Percentiles rank a stretch among this genome's conserved stretches.
Conservation (phyloP, 2,329 filamentous ascomycete genomes). For the Bimuria novae-zelandiae region DNA sequence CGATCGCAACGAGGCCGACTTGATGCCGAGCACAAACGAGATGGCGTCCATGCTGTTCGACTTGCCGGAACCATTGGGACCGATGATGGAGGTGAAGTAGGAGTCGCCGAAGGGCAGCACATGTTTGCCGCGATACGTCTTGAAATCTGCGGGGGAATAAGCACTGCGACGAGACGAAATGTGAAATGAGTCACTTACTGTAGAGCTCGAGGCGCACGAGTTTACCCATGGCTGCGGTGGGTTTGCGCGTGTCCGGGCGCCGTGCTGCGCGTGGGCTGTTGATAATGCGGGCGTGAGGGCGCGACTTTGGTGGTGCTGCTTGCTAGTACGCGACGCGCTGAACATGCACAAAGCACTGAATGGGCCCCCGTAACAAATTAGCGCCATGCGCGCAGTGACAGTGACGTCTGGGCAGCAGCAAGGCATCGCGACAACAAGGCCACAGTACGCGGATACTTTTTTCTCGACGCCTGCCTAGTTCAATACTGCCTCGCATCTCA, state of each 20-base stretch:
- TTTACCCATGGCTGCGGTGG: constrained; percentile 74
- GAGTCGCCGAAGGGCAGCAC: constrained; percentile 93
- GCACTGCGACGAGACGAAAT: constrained; percentile 5
- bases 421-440: neutral
- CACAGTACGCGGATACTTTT: neutral
- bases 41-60: constrained; percentile 99
- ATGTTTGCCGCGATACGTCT: constrained; percentile 98
- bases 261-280: neutral
- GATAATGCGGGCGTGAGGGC: too few relatives aligned
- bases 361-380: too few relatives aligned
- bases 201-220: constrained; percentile 92
- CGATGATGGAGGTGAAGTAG: constrained; percentile 99
- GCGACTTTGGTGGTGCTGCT: too few relatives aligned
- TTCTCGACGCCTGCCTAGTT: neutral
- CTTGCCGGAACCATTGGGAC: constrained; percentile 98
- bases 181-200: constrained; percentile 63
- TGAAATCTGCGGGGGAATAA: constrained; percentile 73
- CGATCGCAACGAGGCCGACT: constrained; percentile 96
- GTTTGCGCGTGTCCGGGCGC: neutral
- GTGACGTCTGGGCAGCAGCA: too few relatives aligned
- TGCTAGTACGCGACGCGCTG: too few relatives aligned
- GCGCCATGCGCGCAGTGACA: too few relatives aligned
- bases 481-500: neutral
- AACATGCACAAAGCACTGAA: too few relatives aligned
- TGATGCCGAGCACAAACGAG: constrained; percentile 97